Evolutionary conservation across 1,139 yeast genomes (phyloP).

Genomic region (Entelexis sorbosivorans): DNA sequence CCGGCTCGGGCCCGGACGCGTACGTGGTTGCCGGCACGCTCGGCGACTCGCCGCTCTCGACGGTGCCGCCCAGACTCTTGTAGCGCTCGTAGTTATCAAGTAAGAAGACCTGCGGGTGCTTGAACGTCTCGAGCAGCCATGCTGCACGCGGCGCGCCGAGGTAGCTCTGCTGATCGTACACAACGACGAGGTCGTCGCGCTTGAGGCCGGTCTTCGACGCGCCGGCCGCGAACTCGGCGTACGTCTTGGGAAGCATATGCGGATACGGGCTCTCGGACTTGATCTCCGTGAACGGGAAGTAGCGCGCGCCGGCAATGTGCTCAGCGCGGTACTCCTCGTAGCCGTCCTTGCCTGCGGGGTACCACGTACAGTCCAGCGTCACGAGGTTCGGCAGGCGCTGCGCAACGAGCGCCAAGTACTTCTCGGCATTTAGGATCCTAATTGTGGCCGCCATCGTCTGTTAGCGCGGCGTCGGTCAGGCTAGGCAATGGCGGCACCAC

Average conservation of each 20-base stretch:
- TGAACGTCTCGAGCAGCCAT: constrained; percentile 74
- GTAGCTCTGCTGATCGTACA: constrained; percentile 75
- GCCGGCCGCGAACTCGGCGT: constrained; percentile 42
- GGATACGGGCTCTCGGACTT: constrained; percentile 60
- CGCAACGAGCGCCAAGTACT: constrained; percentile 10
- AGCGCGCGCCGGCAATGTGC: constrained; percentile 58
- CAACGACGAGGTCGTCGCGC: constrained; percentile 50
- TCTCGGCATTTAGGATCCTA: constrained; percentile 16
- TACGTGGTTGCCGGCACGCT: constrained; percentile 30
- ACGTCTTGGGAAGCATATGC: constrained; percentile 68
- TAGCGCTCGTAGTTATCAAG: constrained; percentile 60
- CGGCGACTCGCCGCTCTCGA: constrained; percentile 28
- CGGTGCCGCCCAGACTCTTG: constrained; percentile 31
- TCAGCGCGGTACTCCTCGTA: constrained; percentile 36
- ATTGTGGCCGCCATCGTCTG: constrained; percentile 16
- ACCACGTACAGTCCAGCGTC: constrained; percentile 78
- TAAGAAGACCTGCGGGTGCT: constrained; percentile 55
- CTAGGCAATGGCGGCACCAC: no score
- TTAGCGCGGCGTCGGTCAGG: no score
- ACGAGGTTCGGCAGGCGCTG: constrained; percentile 35
- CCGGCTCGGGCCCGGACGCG: constrained; percentile 24
- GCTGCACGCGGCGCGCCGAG: constrained; percentile 85
- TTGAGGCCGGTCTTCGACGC: constrained; percentile 39
- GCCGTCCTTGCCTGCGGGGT: constrained; percentile 64
- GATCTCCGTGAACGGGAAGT: constrained; percentile 67